Evolutionary conservation across 768 basidiomycete species (phyloP), one percentile per base, ranked within the genome.

Genomic region (Podaxis rugospora): DNA sequence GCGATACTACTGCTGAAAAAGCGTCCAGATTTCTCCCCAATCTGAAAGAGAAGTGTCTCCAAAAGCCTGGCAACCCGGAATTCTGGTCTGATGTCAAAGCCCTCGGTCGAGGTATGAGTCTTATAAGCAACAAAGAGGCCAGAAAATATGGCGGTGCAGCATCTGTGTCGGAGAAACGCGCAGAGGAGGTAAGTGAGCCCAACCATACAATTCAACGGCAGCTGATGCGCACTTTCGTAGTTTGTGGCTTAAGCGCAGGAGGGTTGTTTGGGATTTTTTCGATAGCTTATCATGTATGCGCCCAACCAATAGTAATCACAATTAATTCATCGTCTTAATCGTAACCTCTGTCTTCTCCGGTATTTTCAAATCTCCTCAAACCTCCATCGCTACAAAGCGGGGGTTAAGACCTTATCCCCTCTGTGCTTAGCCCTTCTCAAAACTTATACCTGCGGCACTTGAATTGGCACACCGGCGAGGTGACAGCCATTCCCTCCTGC

Each of bases 111-210:
- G 66, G 68, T 13, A 73, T 92, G 55, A 83, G 87, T 66, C 72
- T 90, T 54, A 91, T 93, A 65, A 83, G 73, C 66, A 73, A 80
- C 39, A 70, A 74, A 1, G 92, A 93, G 70, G 91, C 89, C 1
- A 74, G 75, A 54, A 73, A 78, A 60, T 67, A 81, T 51, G 87
- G 88, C 18, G 87, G 83, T 4, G 77, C 72, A 55, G 89, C 88
- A 2, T 69, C 72, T 4, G 69, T 90, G 7, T 77, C 82, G 1
- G 89, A 89, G 59, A 72, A 75, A 42, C 72, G 76, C 59, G 84
- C 85, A 10, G 76, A 76, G 52, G 70, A 78, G 75, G 90, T 92
- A 65, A 63, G 80, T 18, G n/a, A 11, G 25, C 0, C 11, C 21
- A 7, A 23, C 9, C 21, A 18, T 23, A 13, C 23, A 9, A 5